A percentile compares a stretch with the other conserved stretches of the same genome.
phyloP scores from a whole-genome alignment of 2,329 filamentous ascomycete species.

The Diaporthe aspalathi region DNA sequence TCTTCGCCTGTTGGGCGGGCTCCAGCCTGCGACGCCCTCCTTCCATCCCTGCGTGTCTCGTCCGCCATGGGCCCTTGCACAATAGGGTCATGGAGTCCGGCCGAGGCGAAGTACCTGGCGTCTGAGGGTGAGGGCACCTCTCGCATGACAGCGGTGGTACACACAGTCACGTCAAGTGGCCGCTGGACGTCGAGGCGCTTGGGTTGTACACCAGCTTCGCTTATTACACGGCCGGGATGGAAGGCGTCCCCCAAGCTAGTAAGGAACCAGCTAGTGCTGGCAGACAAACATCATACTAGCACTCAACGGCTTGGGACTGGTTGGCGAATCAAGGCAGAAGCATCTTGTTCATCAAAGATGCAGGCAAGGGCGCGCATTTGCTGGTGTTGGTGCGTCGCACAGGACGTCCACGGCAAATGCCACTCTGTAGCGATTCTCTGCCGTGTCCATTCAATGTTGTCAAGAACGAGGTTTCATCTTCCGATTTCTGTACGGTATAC shows the following conservation, averaged over 20 bases:
- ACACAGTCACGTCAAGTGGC: conserved; percentile 7
- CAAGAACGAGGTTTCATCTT: conserved; percentile 5
- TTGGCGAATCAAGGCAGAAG: conserved; percentile 27
- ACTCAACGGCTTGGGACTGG: conserved; percentile 21
- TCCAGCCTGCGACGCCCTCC: conserved; percentile 12
- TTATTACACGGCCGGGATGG: not conserved
- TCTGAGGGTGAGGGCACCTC: conserved; percentile 12
- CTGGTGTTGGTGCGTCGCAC: conserved; percentile 24
- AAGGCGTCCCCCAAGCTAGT: conserved; percentile 24
- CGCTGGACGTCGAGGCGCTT: conserved; percentile 14
- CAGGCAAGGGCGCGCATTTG: conserved; percentile 23
- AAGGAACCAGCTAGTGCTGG: conserved; percentile 25
- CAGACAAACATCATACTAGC: not conserved
- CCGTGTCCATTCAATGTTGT: conserved; percentile 19
- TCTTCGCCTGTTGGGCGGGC: conserved; percentile 32
- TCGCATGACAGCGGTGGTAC: conserved; percentile 9
- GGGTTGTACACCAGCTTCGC: conserved; percentile 16
- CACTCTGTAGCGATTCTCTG: conserved; percentile 29
- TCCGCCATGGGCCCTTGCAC: conserved; percentile 25
- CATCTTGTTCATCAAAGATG: conserved; percentile 27
- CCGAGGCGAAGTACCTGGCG: conserved; percentile 18
- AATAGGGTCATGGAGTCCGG: conserved; percentile 1
- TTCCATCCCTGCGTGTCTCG: conserved; percentile 35
- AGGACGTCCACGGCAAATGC: not conserved
- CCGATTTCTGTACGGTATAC: conserved; percentile 11